Base-by-base conservation (phyloP, 1,284 basidiomycete species). In the Cutaneotrichosporon mucoides region DNA sequence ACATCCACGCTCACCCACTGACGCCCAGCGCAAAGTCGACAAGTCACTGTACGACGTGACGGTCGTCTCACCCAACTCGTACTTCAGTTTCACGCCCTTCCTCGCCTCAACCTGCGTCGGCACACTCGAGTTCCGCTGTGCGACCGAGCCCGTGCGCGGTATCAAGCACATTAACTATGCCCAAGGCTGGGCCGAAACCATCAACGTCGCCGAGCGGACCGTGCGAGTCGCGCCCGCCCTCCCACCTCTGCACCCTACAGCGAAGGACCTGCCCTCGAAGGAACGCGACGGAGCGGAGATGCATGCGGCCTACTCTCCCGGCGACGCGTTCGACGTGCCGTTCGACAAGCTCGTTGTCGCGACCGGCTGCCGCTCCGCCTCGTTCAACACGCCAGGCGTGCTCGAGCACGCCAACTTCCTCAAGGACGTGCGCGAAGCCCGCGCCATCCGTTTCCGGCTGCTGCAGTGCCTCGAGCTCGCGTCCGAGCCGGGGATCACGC, bases 331-430 rank as follows among this genome's bases (percentile, higher is more conserved):
- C 69, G 77, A 80, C 11, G 53, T 91, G 60, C 76, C 76, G 53
- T 92, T 88, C 69, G 90, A 94, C 77, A 89, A 88, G 73, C 82
- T 95, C 6, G 84, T 94, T 48, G 85, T 94, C 55, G 85, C 88
- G 2, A 89, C 91, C 1, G 92, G 92, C 0, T 86, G 87, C 54
- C 92, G 93, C 75, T 86, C 84, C 1, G 89, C 91, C 68, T 92
- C 79, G 0, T 83, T 82, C 59, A 86, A 86, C 59, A 78, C 83
- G 53, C 64, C 69, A 4, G 76, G 75, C 15, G 88, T 91, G 16
- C 86, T 87, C 67, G 86, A 90, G 66, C 81, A 91, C 64, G 88
- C 87, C 0, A 84, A 88, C 66, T 92, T 92, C 73, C 78, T 93
- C 33, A 93, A 92, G 72, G 88, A 90, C 62, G 85, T 90, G 46